Base-by-base conservation (phyloP, 2,329 filamentous ascomycete species). In the Penicillium sp. region DNA sequence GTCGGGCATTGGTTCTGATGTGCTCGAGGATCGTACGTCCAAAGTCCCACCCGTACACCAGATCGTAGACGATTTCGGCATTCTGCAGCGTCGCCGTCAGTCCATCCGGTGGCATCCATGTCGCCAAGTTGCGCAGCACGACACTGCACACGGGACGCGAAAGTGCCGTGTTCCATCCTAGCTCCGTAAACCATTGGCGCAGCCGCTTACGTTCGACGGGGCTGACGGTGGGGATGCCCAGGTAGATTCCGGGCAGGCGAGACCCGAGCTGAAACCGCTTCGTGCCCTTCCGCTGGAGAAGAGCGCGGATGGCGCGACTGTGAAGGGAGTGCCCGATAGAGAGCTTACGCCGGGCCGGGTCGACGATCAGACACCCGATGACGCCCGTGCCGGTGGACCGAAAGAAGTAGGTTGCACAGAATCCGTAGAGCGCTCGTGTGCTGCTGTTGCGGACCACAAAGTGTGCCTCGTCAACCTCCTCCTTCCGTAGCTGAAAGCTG, bases 361-460 rank as follows among this genome's bases (percentile, higher is more conserved):
- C 91, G 32, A 97, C 92, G 54, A 96, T 87, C n/a, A 97, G 78
- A 3, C 88, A 83, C 0, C 87, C 90, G 44, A 97, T 83, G 15
- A 89, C 85, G 13, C 89, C 89, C 4, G 84, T 84, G 6, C 80
- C 80, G 3, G 77, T 84, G n/a, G 74, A 78, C 35, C 82, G 82
- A 63, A 87, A 83, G 66, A 82, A 90, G 66, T 95, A 96, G 0
- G 90, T 95, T 0, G 90, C 87, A 63, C 88, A 92, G 69, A 96
- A 97, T 1, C 91, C 91, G 64, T 95, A 96, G 0, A 97, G 73
- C 0, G 88, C 88, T 55, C 89, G 86, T 0, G 91, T 97, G 67
- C 88, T 95, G 72, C 88, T 95, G 66, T 96, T 97, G 18, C 91
- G 82, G 28, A 97, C 91, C 7, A 96, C 90, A 64, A 92, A 95